Evolutionary conservation across 257 asterid species (phyloP), one percentile per base, ranked within the genome.

Genomic region (Ehretia macrophylla): DNA sequence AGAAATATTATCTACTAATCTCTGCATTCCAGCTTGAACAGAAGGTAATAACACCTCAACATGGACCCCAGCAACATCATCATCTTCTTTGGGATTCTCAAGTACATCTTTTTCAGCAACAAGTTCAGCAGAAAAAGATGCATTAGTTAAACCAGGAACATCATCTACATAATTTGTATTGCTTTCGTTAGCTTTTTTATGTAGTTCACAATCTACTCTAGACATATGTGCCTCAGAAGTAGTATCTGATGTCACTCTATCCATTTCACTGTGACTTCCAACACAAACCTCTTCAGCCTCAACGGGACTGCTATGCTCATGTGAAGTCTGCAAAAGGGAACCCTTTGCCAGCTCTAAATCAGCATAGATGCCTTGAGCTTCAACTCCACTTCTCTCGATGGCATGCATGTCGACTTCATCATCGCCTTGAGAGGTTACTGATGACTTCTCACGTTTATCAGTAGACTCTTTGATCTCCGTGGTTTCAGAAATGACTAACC

Each of bases 21-120:
- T 5, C 3, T 11, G 17, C 16, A 22, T 79, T 74, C 60, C 81
- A 63, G 67, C 70, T 60, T 59, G 58, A 58, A 55, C 60, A 40
- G 85, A 56, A 42, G 75, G 70, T 37, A 64, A 45, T 35, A 48
- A 57, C n/a, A 51, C 58, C 85, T 63, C 68, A n/a, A n/a, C 56
- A 39, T 53, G 68, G 48, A 58, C 39, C 61, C 59, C 61, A 60
- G 74, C 44, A 65, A 58, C 63, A 55, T 57, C 72, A 45, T 55
- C 61, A 32, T 58, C 66, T 68, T 68, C 77, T 44, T 61, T 68
- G 62, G 66, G 23, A 69, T 64, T 67, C 68, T 65, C 78, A 69
- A 40, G 55, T 58, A 47, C 8, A 55, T 72, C 70, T 65, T 59
- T 69, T 68, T 68, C 71, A 60, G 42, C 65, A 32, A 51, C 60